Percentiles rank a stretch among this genome's conserved stretches.
phyloP scores from a whole-genome alignment of 352 stramenopile genomes.

The Stramenopiles sp. region DNA sequence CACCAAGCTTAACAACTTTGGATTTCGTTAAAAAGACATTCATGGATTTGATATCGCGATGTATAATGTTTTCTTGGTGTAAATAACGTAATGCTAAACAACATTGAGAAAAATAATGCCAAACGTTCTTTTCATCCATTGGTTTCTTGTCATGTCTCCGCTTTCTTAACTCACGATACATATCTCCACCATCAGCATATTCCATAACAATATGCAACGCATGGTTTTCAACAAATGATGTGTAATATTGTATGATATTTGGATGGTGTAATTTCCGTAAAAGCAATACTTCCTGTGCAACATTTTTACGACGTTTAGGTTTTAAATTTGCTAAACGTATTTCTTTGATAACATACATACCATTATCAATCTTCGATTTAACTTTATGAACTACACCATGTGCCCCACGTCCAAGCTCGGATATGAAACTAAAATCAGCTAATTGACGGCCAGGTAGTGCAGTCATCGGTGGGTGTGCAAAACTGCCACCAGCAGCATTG shows the following conservation, averaged over 20 bases:
- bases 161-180: conserved; percentile 25
- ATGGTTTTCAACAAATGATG: conserved; percentile 32
- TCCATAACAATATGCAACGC: conserved; percentile 33
- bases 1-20: too few relatives aligned
- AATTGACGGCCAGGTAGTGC: too few relatives aligned
- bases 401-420: neutral
- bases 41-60: too few relatives aligned
- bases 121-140: neutral
- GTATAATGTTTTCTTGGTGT: neutral
- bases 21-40: too few relatives aligned
- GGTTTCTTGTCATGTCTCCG: neutral
- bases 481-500: too few relatives aligned
- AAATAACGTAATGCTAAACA: neutral
- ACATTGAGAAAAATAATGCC: neutral
- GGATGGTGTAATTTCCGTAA: conserved; percentile 20
- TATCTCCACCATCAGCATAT: conserved; percentile 29
- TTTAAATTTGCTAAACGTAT: conserved; percentile 18
- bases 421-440: neutral
- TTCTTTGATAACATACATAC: conserved; percentile 24
- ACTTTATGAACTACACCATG: neutral
- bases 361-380: conserved; percentile 10
- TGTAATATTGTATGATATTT: conserved; percentile 30
- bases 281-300: conserved; percentile 28
- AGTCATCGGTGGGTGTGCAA: too few relatives aligned
- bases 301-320: conserved; percentile 17